These are phyloP conservation scores for Oxalis stricta DNA, from an alignment of 441 rosid genomes.

Conservation along the genomic window DNA sequence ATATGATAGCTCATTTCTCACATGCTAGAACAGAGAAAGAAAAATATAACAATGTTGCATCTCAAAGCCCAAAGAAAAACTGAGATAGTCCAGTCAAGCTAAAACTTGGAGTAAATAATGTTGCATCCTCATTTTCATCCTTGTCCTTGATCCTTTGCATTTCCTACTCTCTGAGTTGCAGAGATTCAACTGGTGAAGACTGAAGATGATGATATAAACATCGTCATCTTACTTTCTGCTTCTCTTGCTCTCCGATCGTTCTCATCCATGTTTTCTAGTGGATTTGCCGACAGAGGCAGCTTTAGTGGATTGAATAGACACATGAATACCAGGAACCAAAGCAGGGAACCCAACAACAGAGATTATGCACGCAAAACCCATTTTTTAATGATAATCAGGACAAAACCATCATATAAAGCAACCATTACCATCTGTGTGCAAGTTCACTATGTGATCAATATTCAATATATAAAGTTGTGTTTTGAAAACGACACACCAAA, in stretches of 20 bases:
- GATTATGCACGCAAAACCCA: too few species aligned
- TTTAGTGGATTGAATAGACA: conserved; percentile 34
- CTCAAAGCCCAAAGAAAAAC: neutral
- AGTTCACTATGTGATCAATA: too few species aligned
- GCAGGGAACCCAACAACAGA: conserved; percentile 95
- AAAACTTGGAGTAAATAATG: conserved; percentile 2
- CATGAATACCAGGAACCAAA: conserved; percentile 67
- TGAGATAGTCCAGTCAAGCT: neutral
- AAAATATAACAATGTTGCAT: neutral
- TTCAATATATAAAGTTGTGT: too few species aligned
- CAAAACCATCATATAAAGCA: too few species aligned
- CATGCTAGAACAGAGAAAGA: neutral
- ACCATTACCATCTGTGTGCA: too few species aligned
- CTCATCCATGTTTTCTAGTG: conserved; percentile 23
- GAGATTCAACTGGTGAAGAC: conserved; percentile 3
- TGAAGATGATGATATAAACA: too few species aligned
- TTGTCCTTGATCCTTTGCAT: conserved; percentile 47
- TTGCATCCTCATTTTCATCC: conserved; percentile 20
- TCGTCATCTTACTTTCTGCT: conserved; percentile 22
- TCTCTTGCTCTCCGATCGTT: conserved; percentile 27
- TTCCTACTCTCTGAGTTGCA: conserved; percentile 20
- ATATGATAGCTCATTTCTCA: neutral
- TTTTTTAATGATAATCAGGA: too few species aligned
- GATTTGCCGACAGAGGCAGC: conserved; percentile 17
- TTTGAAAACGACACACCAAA: too few species aligned